Evolutionary conservation across 768 basidiomycete species (phyloP).

Genomic region (Daedalea quercina): DNA sequence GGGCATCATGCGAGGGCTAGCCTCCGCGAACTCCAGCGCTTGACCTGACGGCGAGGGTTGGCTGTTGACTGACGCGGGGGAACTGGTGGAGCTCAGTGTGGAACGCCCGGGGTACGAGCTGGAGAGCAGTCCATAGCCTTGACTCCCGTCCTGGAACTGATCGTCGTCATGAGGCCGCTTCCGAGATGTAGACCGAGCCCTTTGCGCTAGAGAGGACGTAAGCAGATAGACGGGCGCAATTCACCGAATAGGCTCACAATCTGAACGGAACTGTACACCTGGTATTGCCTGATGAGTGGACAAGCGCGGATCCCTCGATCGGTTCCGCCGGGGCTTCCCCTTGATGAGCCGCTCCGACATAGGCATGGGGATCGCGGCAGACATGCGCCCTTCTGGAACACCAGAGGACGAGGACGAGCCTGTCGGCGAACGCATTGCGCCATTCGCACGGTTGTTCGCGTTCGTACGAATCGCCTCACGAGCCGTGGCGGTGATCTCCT

Average conservation of each 20-base stretch:
- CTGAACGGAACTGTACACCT: slow-evolving; percentile 22
- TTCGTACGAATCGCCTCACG: slow-evolving; percentile 51
- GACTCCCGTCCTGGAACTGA: slow-evolving; percentile 26
- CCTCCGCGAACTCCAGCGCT: slow-evolving; percentile 40
- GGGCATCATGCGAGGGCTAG: slow-evolving; percentile 46
- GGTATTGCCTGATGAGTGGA: slow-evolving; percentile 22
- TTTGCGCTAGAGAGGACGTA: slow-evolving; percentile 38
- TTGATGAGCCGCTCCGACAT: slow-evolving; percentile 19
- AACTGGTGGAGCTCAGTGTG: slow-evolving; percentile 62
- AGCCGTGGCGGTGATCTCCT: slow-evolving; percentile 63
- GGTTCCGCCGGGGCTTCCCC: slow-evolving; percentile 21
- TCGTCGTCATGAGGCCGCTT: slow-evolving; percentile 66
- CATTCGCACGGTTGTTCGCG: slow-evolving; percentile 14
- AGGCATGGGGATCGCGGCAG: slow-evolving; percentile 15
- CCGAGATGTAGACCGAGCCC: slow-evolving; percentile 72
- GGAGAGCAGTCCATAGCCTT: slow-evolving; percentile 30
- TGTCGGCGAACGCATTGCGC: slow-evolving; percentile 5
- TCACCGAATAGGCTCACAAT: slow-evolving; percentile 21
- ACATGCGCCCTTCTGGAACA: slow-evolving; percentile 12
- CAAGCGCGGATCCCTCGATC: slow-evolving; percentile 26
- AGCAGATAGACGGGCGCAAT: background rate
- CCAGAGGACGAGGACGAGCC: slow-evolving; percentile 11
- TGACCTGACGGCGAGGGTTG: slow-evolving; percentile 55
- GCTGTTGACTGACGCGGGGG: slow-evolving; percentile 61
- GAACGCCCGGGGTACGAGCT: slow-evolving; percentile 27